These are phyloP conservation scores for Gossypium schwendimanii DNA, from an alignment of 441 rosid species.

Conservation along the genomic window DNA sequence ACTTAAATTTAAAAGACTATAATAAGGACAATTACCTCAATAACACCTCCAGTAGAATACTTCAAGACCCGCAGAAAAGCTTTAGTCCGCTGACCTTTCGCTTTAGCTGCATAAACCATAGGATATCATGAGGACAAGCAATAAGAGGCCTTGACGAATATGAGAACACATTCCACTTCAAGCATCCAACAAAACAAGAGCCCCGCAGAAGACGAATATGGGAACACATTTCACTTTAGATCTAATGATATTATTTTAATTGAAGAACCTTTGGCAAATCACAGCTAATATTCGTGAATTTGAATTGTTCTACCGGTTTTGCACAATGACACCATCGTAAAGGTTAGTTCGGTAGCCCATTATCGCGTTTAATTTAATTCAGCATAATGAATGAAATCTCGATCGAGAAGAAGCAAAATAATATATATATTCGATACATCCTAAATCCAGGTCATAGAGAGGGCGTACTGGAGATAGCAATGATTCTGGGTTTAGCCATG, in stretches of 20 bases:
- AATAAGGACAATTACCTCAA: slow-evolving; percentile 56
- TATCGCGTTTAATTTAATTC: background rate
- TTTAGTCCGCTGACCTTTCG: slow-evolving; percentile 53
- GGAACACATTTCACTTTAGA: background rate
- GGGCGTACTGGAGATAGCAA: slow-evolving; percentile 71
- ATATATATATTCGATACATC: background rate
- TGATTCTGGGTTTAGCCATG: slow-evolving; percentile 97
- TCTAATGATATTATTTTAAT: background rate
- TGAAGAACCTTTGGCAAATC: background rate
- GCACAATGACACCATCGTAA: background rate
- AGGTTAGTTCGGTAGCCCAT: background rate
- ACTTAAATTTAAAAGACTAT: background rate
- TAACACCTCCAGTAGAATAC: slow-evolving; percentile 87
- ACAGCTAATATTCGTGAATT: background rate
- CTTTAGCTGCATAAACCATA: slow-evolving; percentile 50
- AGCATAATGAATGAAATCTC: background rate
- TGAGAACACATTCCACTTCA: background rate
- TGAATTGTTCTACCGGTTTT: background rate
- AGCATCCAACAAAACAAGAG: background rate
- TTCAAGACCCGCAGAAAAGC: slow-evolving; percentile 6
- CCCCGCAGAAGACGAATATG: background rate
- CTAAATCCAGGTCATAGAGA: background rate
- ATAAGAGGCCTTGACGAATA: background rate
- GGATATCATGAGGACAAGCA: slow-evolving; percentile 6
- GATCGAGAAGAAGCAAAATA: background rate